A percentile compares a stretch with the other conserved stretches of the same genome.
These are phyloP conservation scores for Letharia columbiana DNA, from an alignment of 495 filamentous ascomycete species.

Conservation along the genomic window DNA sequence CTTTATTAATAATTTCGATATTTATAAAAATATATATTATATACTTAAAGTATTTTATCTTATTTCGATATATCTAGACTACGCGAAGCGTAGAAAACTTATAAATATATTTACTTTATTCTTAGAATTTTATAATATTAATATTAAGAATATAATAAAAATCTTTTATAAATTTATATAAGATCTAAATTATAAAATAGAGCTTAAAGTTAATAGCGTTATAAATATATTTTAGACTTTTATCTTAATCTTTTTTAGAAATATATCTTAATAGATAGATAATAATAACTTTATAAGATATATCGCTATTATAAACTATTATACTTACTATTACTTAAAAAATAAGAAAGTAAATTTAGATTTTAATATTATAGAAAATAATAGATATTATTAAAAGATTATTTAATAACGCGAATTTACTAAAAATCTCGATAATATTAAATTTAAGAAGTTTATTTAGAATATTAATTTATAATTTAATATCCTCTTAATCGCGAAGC, in stretches of 20 bases:
- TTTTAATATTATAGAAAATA: neutral
- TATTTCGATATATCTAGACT: neutral
- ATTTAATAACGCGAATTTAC: too few relatives aligned
- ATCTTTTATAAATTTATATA: neutral
- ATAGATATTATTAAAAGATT: neutral
- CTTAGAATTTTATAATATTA: neutral
- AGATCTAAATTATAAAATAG: neutral
- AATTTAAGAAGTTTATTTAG: too few relatives aligned
- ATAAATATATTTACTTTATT: neutral
- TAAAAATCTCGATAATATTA: too few relatives aligned
- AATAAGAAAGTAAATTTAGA: neutral
- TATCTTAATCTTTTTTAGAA: neutral
- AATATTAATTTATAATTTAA: too few relatives aligned
- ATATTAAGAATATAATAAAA: neutral
- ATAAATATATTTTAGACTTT: neutral
- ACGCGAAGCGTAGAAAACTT: neutral
- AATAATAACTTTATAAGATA: neutral
- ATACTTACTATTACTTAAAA: neutral
- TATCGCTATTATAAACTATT: neutral
- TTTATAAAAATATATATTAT: neutral
- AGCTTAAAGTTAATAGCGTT: neutral
- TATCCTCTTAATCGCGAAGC: too few relatives aligned
- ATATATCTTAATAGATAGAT: neutral
- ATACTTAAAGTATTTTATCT: neutral
- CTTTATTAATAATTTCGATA: neutral